Evolutionary conservation across 306 rosid species (phyloP), one percentile per base, ranked within the genome.

Genomic region (Adenanthera pavonina): DNA sequence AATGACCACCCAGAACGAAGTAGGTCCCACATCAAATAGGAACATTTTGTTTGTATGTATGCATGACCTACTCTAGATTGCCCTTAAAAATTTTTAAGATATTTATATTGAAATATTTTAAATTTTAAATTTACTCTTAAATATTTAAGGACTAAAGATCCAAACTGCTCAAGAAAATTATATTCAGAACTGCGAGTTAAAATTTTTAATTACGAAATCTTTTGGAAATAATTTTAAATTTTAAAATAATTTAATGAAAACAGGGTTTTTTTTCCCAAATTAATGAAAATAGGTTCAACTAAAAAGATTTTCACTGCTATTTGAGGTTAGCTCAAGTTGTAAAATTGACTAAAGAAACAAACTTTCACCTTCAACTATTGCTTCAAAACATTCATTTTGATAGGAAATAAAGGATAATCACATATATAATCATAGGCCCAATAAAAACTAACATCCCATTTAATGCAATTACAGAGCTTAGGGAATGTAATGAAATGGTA

Each of bases 1-100:
- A 48, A 48, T 83, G 77, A 25, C 49, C 67, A 44, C 20, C 74
- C 85, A 17, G 30, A 77, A 13, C 35, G 10, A 6, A 52, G 16
- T 40, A 8, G 41, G 51, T 76, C 78, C 62, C 52, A 61, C 68
- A 40, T 69, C 79, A 74, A 64, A 64, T 30, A 33, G 54, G 51
- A 65, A 40, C 76, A 84, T 61, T 60, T 48, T 11, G 74, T 40
- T 16, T 59, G 74, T 40, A 11, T 59, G 47, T 60, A 30, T 77
- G 73, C 10, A 36, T 70, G 51, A 60, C 72, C 72, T n/a, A 25
- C 30, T 25, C 30, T 25, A 25, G 0, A 25, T 25, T 25, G 30
- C 30, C 30, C 0, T 25, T 25, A 25, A 25, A 25, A 25, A 25
- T 25, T 25, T 25, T 25, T 25, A 25, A 25, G 12, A 3, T 57